Evolutionary conservation across 2,329 filamentous ascomycete genomes (phyloP), one percentile per base, ranked within the genome.

Genomic region (Arthroderma sp.): DNA sequence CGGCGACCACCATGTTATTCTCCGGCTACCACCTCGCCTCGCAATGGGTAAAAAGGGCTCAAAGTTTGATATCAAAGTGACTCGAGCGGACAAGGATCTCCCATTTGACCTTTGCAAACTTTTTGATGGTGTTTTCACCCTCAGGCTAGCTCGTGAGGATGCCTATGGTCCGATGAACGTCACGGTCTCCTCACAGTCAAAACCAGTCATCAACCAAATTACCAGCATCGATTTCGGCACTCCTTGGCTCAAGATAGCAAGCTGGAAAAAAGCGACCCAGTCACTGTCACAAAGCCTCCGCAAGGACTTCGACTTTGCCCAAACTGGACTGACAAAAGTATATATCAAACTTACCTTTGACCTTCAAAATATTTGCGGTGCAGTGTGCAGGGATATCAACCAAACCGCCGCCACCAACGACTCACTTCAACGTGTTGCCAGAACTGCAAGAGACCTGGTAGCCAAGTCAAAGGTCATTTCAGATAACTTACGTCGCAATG

Each of bases 91-190:
- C 25, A 67, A 69, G 15, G 61, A 43, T 68, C 35, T 65, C 77
- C 49, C 64, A 75, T 25, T 73, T 76, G 58, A 70, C 77, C 33
- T 39, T 13, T 76, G 75, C 38, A 73, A 72, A 47, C 71, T 80
- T 7, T 77, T 80, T 58, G 76, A 78, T 35, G 78, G 78, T 7
- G 75, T 79, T 6, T 81, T 81, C 61, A 73, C 76, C 13, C 67
- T 81, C 38, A 73, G 74, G 28, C 66, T 81, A 15, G 73, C 77
- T 54, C 71, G 73, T 44, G 73, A 76, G 58, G 74, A 80, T 63
- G 73, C 77, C 8, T 71, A 75, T 56, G 76, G 78, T 2, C 61
- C 68, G 21, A 69, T 81, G 60, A 75, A 79, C 58, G 70, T 81
- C 38, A 76, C 72, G 33, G 72, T 81, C 51, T 68, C 66, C 37